Base-by-base conservation (phyloP, 2,329 filamentous ascomycete species). In the Rutstroemia sp. region DNA sequence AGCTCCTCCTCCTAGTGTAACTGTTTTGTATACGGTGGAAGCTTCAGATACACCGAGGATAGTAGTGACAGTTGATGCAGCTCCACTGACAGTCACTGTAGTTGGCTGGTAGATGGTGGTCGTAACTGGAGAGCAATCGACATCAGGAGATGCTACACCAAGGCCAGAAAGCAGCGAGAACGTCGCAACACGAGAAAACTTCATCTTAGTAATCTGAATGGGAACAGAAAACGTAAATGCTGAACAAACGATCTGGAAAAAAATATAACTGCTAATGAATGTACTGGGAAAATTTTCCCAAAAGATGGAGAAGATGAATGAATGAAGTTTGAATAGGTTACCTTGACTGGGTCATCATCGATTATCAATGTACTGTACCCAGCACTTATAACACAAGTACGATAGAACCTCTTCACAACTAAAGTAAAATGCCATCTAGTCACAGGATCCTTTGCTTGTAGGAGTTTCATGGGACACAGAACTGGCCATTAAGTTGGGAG, bases 51-150 rank as follows among this genome's bases (percentile, higher is more conserved):
- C 30, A 1, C 30, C 30, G 30, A 34, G 30, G 12, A 37, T 49
- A 30, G 52, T 49, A 5, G 52, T 49, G 6, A 41, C 7, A 4
- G 38, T n/a, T 2, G 44, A 49, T 7, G 10, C 30, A 12, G 34
- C 3, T 23, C 39, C 52, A 27, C 10, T 27, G 14, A 54, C 21
- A 49, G 52, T 54, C 30, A 49, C 30, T 21, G 44, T 49, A 25
- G 30, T 54, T 7, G 52, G 52, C 5, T 54, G 52, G 12, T 49
- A 54, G 30, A 54, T 49, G 18, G 52, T 54, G n/a, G 44, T 42
- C n/a, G 52, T 54, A 3, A 54, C n/a, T 12, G 44, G 44, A 12
- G 52, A 49, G 23, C 52, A 54, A 30, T 37, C 21, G 16, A 23
- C 38, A 54, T 49, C 34, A 14, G 44, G 14, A 54, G 52, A 54